Conservation (phyloP, 768 basidiomycete genomes). For the Boletus rubropictus region DNA sequence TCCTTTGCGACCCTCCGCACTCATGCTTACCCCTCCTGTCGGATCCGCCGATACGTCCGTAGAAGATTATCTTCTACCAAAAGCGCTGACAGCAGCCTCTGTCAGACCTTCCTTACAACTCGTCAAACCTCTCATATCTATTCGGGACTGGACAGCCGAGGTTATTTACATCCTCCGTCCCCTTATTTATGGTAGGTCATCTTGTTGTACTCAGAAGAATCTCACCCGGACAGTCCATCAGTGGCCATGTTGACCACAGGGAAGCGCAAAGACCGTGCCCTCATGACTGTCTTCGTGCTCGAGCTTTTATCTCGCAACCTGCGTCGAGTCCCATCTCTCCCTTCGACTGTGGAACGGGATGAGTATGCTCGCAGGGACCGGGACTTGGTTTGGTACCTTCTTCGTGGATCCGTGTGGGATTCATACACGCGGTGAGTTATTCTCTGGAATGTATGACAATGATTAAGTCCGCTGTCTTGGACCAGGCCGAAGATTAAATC, state of each 20-base stretch:
- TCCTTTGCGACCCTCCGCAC: slow-evolving; percentile 57
- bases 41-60: slow-evolving; percentile 50
- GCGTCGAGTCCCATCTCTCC: slow-evolving; percentile 58
- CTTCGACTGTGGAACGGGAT: slow-evolving; percentile 58
- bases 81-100: slow-evolving; percentile 66
- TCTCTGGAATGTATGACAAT: not conserved
- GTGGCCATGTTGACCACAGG: slow-evolving; percentile 22
- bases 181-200: slow-evolving; percentile 62
- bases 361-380: slow-evolving; percentile 82
- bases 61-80: slow-evolving; percentile 79
- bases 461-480: not conserved
- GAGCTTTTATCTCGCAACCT: slow-evolving; percentile 72
- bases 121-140: slow-evolving; percentile 51
- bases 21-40: slow-evolving; percentile 47
- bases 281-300: slow-evolving; percentile 58
- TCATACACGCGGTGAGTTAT: slow-evolving; percentile 59
- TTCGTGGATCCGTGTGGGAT: slow-evolving; percentile 84
- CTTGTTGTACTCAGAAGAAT: slow-evolving; percentile 8
- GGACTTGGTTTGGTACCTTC: slow-evolving; percentile 76
- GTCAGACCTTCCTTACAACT: slow-evolving; percentile 69
- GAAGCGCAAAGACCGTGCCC: slow-evolving; percentile 45
- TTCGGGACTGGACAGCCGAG: slow-evolving; percentile 74
- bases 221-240: slow-evolving; percentile 6
- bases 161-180: slow-evolving; percentile 66
- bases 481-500: slow-evolving; percentile 71